Evolutionary conservation across 495 filamentous ascomycete genomes (phyloP), one percentile per base, ranked within the genome.

Genomic region (Penicillium nucicola): DNA sequence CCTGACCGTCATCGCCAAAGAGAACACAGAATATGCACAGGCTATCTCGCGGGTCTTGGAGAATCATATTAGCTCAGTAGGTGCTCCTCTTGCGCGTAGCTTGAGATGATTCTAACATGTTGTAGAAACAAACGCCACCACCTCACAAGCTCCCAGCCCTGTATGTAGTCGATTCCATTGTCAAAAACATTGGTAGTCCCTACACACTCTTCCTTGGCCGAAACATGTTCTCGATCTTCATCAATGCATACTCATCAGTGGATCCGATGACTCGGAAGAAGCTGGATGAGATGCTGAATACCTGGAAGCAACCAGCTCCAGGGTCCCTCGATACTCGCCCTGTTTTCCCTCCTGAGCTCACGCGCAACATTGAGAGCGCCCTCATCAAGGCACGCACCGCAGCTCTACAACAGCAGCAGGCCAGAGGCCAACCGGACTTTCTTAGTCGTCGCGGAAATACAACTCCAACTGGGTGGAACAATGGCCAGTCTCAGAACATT

Each of bases 121-220:
- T 22, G 20, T 22, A 22, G 20, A 22, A 22, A 55, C 77, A 98
- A 92, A 87, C 84, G 35, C 82, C 89, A 36, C 90, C 93, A 17
- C 75, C 77, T 31, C 87, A 87, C 64, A 98, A 97, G 60, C 75
- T 98, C 13, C 90, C 92, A 18, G 89, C 95, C 2, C 79, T 98
- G n/a, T 98, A 97, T 75, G 86, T 98, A 58, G 88, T 97, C 64
- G 93, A 98, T 72, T 97, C 92, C 8, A 88, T 98, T 48, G 93
- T 93, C 60, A 98, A 98, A 74, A 97, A 97, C 78, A 91, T 97
- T 48, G 95, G 95, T 20, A 96, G 91, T 1, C 95, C 93, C 40
- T 98, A 97, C 70, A 95, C 90, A 1, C 78, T 96, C 6, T 97
- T 93, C 66, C 84, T 98, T 52, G 89, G 93, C 32, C 84, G 88